These are phyloP conservation scores for Paraphysoderma sedebokerense DNA, from an alignment of 371 early-diverging fungal genomes.

Conservation along the genomic window DNA sequence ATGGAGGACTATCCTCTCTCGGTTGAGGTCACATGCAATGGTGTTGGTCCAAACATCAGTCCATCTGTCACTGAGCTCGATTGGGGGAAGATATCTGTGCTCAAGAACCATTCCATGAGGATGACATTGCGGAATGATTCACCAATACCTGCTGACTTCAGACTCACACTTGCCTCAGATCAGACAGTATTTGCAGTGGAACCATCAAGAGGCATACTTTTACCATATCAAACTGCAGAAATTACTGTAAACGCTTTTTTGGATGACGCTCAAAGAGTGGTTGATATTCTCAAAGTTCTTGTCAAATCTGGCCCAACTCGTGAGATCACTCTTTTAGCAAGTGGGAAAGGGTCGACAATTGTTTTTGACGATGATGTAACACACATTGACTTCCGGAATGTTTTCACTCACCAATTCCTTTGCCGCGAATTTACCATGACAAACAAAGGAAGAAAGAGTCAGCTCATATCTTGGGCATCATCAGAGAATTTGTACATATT, in stretches of 20 bases:
- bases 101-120: constrained; percentile 6
- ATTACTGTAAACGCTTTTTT: constrained; percentile 21
- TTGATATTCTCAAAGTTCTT: constrained; percentile 21
- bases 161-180: constrained; percentile 3
- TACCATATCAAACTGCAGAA: constrained; percentile 6
- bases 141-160: constrained; percentile 22
- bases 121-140: constrained; percentile 22
- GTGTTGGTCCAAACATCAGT: constrained; percentile 24
- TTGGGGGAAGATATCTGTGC: constrained; percentile 29
- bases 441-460: constrained; percentile 26
- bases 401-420: constrained; percentile 26
- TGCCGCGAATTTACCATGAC: constrained; percentile 14
- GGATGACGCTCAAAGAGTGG: constrained; percentile 27
- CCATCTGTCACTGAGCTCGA: constrained; percentile 18
- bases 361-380: constrained; percentile 19
- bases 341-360: constrained; percentile 29
- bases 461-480: constrained; percentile 21
- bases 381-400: constrained; percentile 21
- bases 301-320: not conserved
- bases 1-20: constrained; percentile 12
- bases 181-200: constrained; percentile 17
- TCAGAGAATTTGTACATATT: not conserved
- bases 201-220: constrained; percentile 12
- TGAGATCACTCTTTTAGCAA: constrained; percentile 24
- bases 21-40: constrained; percentile 17